phyloP scores from a whole-genome alignment of 192 early-diverging fungal species.

The Coemansia sp. region DNA sequence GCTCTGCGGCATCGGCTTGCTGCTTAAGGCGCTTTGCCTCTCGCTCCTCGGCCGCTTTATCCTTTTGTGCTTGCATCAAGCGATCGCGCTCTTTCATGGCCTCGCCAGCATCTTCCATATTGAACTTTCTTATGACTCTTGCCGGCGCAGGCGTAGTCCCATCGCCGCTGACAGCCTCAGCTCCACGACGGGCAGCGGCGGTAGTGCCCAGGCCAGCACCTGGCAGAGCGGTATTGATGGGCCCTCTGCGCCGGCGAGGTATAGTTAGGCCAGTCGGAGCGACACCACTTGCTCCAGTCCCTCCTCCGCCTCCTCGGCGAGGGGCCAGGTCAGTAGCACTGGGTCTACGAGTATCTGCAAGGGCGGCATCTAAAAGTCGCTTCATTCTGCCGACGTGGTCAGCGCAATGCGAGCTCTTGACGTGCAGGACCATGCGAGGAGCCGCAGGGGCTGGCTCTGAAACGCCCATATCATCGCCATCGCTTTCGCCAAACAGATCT shows the following conservation, averaged over 20 bases:
- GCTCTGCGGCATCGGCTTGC: slow-evolving; percentile 25
- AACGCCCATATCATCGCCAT: background rate
- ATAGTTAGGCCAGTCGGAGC: slow-evolving; percentile 16
- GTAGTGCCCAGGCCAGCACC: slow-evolving; percentile 5
- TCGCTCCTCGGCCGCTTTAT: slow-evolving; percentile 23
- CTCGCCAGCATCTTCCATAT: slow-evolving; percentile 14
- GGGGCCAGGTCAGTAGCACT: slow-evolving; percentile 10
- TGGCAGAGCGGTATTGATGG: slow-evolving; percentile 23
- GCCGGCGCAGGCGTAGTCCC: slow-evolving; percentile 5
- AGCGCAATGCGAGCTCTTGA: slow-evolving; percentile 10
- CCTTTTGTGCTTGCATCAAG: slow-evolving; percentile 13
- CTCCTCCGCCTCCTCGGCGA: slow-evolving; percentile 7
- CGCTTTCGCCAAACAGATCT: slow-evolving; percentile 27
- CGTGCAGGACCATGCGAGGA: slow-evolving; percentile 13
- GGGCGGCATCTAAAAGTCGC: slow-evolving; percentile 24
- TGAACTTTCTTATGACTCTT: slow-evolving; percentile 29
- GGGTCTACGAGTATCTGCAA: background rate
- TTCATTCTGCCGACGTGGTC: slow-evolving; percentile 38
- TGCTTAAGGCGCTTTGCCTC: slow-evolving; percentile 28
- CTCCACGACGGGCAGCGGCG: background rate
- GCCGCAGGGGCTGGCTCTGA: background rate
- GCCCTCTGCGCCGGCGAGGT: slow-evolving; percentile 12
- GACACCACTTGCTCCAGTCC: background rate
- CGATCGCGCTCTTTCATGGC: slow-evolving; percentile 31
- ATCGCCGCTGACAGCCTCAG: background rate